Evolutionary conservation across 176 grass and related monocot species (phyloP).

Genomic region (Paspalum notatum): DNA sequence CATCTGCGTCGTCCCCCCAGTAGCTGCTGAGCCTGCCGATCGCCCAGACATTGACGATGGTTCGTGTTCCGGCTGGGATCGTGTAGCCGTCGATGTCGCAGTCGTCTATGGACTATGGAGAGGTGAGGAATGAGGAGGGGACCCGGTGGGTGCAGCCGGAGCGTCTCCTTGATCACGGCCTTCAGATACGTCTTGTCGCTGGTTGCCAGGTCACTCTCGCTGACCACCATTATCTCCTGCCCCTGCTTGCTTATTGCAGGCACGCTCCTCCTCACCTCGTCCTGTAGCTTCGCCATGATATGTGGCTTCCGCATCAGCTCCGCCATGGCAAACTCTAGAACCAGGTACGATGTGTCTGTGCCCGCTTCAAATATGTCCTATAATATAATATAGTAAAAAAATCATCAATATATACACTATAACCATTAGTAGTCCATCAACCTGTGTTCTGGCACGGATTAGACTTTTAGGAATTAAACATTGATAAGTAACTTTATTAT

Average conservation of each 20-base stretch:
- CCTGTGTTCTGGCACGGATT: no score
- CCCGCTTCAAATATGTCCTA: slow-evolving; percentile 54
- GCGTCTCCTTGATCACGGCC: slow-evolving; percentile 50
- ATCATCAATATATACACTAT: no score
- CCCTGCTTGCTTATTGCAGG: neutral
- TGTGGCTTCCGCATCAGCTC: slow-evolving; percentile 42
- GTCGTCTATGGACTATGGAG: neutral
- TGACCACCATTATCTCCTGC: neutral
- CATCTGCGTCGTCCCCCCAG: slow-evolving; percentile 33
- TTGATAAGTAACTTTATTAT: no score
- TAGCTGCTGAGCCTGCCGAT: slow-evolving; percentile 19
- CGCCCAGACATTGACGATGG: slow-evolving; percentile 21
- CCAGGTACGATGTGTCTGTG: slow-evolving; percentile 42
- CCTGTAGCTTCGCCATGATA: slow-evolving; percentile 42
- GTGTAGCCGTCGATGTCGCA: neutral
- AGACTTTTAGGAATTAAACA: no score
- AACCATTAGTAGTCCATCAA: no score
- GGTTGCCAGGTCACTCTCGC: slow-evolving; percentile 16
- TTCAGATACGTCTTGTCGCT: neutral
- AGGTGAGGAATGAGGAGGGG: slow-evolving; percentile 39
- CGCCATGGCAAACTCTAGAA: slow-evolving; percentile 41
- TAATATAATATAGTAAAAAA: neutral
- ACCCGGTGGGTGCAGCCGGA: slow-evolving; percentile 38
- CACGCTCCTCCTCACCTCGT: slow-evolving; percentile 19
- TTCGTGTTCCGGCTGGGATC: neutral